Evolutionary conservation across 2,329 filamentous ascomycete species (phyloP), one percentile per base, ranked within the genome.

Genomic region (Trichoderma breve): DNA sequence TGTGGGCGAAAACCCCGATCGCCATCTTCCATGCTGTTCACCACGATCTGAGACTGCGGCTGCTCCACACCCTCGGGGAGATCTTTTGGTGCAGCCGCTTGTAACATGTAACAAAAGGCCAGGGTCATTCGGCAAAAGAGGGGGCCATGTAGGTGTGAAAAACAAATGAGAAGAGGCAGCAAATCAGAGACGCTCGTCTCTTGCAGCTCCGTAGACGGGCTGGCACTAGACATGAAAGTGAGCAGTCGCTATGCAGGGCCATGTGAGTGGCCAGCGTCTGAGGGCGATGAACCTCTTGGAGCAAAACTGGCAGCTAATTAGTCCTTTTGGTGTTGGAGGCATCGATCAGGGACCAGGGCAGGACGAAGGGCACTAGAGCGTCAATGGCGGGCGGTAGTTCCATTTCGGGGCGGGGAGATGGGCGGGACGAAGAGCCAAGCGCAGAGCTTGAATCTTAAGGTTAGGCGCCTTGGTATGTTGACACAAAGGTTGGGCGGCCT

Each of bases 1-100:
- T 62, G 57, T 26, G 28, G 57, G 57, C 36, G 14, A 39, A 70
- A 51, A 39, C 12, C 39, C 30, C 66, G 55, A 69, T 68, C 65
- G 39, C 21, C 39, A 34, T 70, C 57, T 32, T 15, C 21, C 30
- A 14, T 61, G 9, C 21, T 28, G 39, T 14, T 18, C 58, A 62
- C 61, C 69, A 34, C 57, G 70, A 72, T 72, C 64, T 51, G 26
- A 67, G 26, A 51, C 63, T 71, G 28, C 43, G 70, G 53, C 62
- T 28, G 70, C 55, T 36, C 64, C 65, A 64, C 64, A 39, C 70
- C 69, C 12, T 69, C 70, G 70, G 39, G 57, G 53, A 72, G 70
- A 72, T 72, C 70, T 55, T 32, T 43, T 43, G 70, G 64, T 69
- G 70, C 70, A 62, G 57, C 64, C 64, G 66, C 32, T 53, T 60